Base-by-base conservation (phyloP, 371 early-diverging fungal genomes). In the Zopfochytrium polystomum region DNA sequence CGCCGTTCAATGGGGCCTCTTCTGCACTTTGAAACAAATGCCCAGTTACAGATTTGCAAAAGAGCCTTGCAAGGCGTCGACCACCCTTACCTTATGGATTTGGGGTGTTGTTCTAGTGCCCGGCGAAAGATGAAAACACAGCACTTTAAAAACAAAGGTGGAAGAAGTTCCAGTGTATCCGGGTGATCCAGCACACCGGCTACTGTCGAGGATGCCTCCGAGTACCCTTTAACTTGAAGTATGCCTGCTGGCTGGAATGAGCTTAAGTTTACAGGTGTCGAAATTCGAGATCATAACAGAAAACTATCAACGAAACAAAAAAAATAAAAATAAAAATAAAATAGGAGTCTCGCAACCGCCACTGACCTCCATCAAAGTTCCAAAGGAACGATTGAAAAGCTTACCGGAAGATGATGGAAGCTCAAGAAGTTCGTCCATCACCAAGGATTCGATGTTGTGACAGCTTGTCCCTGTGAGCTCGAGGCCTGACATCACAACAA, bases 401-500 rank as follows among this genome's bases (percentile, higher is more conserved):
- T 34, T 47, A 2, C 65, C 54, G 20, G 23, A 56, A 49, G 20
- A 38, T 33, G n/a, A n/a, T n/a, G 0, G 49, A 27, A 47, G 34
- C 13, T 67, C 68, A 18, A 66, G 31, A 33, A 73, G 50, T n/a
- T 58, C 60, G 23, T 73, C 73, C 18, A 76, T 62, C 3, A 60
- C 62, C 11, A 70, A 48, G 1, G 69, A 68, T 53, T 77, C 78
- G 1, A 71, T 48, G 11, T 73, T 70, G 52, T 77, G 78, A 51
- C 78, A 74, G 52, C 72, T 71, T 20, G 78, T 77, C 1, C 71
- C 71, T 34, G 71, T 67, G 45, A 73, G 61, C 51, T 74, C 78
- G 5, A 67, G 52, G 0, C 73, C 74, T 1, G 63, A 53, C 0
- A 75, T 52, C n/a, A 63, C 22, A 30, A 70, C 58, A 2, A 27